Evolutionary conservation across 2,329 filamentous ascomycete genomes (phyloP).

Genomic region (Xylariaceae sp.): DNA sequence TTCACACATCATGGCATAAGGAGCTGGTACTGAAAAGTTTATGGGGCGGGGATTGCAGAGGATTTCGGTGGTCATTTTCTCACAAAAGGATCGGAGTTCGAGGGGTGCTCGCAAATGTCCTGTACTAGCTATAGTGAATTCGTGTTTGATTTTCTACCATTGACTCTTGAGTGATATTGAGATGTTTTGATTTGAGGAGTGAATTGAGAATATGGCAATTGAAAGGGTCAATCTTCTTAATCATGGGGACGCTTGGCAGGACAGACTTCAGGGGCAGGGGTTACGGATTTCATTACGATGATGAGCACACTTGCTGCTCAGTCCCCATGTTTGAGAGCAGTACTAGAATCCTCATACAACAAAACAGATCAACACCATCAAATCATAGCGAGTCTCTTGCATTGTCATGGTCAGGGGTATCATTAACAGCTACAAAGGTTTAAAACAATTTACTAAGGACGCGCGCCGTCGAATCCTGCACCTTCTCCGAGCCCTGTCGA

Average conservation of each 20-base stretch:
- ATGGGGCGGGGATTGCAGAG: too few species aligned
- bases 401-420: constrained; percentile 22
- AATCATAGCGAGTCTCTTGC: background rate
- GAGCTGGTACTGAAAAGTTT: too few species aligned
- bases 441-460: constrained; percentile 32
- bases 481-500: constrained; percentile 26
- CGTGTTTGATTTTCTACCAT: background rate
- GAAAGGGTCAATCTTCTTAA: too few species aligned
- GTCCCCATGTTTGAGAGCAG: too few species aligned
- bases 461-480: constrained; percentile 29
- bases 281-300: too few species aligned
- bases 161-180: too few species aligned
- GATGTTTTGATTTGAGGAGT: too few species aligned
- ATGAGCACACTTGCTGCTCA: too few species aligned
- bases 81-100: background rate
- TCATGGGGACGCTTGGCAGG: too few species aligned
- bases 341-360: too few species aligned
- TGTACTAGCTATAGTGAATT: background rate
- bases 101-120: background rate
- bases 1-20: background rate
- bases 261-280: too few species aligned
- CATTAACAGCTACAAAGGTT: constrained; percentile 21
- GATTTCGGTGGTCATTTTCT: background rate
- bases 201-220: too few species aligned
- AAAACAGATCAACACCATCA: background rate